Evolutionary conservation across 1,284 basidiomycete species (phyloP).

Genomic region (Apiotrichum mycotoxinovorans): DNA sequence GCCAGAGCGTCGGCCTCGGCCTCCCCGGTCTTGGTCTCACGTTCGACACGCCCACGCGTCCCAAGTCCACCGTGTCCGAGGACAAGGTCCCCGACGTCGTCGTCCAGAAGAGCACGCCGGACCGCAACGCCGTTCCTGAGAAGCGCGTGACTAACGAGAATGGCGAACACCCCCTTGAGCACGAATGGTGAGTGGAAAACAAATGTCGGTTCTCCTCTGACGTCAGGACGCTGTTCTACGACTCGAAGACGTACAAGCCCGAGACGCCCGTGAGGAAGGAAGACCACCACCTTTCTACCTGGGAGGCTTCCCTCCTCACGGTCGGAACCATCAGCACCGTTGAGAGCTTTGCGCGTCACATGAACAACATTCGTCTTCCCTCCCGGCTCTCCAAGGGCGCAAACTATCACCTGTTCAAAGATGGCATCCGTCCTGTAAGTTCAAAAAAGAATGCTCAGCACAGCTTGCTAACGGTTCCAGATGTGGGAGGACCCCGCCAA

Average conservation of each 20-base stretch:
- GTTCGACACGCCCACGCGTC: constrained; percentile 6
- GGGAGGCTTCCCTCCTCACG: constrained; percentile 67
- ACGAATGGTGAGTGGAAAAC: constrained; percentile 63
- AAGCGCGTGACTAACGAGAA: constrained; percentile 1
- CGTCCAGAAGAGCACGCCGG: constrained; percentile 28
- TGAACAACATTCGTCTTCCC: constrained; percentile 89
- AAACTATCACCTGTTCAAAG: constrained; percentile 92
- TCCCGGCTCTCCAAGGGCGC: constrained; percentile 79
- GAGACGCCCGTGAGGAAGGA: constrained; percentile 51
- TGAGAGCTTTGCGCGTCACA: constrained; percentile 86
- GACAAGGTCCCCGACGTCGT: constrained; percentile 18
- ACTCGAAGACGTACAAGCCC: constrained; percentile 71
- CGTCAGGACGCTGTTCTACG: constrained; percentile 79
- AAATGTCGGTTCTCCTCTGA: neutral
- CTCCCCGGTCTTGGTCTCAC: constrained; percentile 1
- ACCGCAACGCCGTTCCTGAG: neutral
- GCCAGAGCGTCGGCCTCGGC: constrained; percentile 6
- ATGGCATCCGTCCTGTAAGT: constrained; percentile 47
- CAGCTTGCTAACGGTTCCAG: constrained; percentile 56
- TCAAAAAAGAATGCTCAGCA: neutral
- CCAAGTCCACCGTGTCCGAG: constrained; percentile 5
- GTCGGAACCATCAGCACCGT: constrained; percentile 77
- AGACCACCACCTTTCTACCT: constrained; percentile 27
- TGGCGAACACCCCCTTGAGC: constrained; percentile 72
- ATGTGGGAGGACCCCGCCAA: constrained; percentile 98